phyloP scores from a whole-genome alignment of 371 early-diverging fungal species.

The Syncephalastrum monosporum region DNA sequence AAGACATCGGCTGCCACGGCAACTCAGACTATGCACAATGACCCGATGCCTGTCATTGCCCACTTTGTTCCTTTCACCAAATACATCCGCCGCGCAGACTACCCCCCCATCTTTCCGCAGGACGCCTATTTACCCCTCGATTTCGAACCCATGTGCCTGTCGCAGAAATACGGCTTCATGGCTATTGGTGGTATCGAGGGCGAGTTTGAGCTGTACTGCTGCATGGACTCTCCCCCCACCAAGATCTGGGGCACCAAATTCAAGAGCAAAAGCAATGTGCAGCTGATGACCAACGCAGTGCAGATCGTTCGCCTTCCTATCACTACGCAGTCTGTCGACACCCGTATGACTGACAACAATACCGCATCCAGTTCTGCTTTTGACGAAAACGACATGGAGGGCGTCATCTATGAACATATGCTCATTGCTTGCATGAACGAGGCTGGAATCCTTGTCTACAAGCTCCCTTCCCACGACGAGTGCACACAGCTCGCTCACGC shows the following conservation, averaged over 20 bases:
- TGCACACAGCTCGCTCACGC: conserved; percentile 13
- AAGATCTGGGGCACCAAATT: conserved; percentile 45
- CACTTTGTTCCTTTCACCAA: conserved; percentile 44
- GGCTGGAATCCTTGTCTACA: conserved; percentile 46
- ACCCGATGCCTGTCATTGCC: conserved; percentile 10
- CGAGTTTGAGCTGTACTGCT: conserved; percentile 51
- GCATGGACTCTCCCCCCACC: conserved; percentile 29
- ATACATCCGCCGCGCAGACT: conserved; percentile 38
- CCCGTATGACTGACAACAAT: neutral
- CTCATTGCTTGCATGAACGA: conserved; percentile 49
- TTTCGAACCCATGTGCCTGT: conserved; percentile 50
- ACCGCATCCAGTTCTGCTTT: no score
- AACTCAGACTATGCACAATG: conserved; percentile 6
- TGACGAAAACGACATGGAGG: conserved; percentile 1
- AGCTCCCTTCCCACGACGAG: conserved; percentile 36
- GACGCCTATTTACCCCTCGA: conserved; percentile 29
- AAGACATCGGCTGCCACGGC: neutral
- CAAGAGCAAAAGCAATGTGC: conserved; percentile 36
- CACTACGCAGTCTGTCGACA: neutral
- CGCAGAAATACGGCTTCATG: conserved; percentile 56
- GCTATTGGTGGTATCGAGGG: conserved; percentile 53
- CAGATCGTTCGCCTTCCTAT: conserved; percentile 52
- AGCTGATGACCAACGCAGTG: conserved; percentile 52
- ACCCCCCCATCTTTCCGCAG: conserved; percentile 25
- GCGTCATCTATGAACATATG: conserved; percentile 19